A percentile compares a stretch with the other conserved stretches of the same genome.
phyloP scores from a whole-genome alignment of 768 basidiomycete species.

The Leucocoprinus birnbaumii region DNA sequence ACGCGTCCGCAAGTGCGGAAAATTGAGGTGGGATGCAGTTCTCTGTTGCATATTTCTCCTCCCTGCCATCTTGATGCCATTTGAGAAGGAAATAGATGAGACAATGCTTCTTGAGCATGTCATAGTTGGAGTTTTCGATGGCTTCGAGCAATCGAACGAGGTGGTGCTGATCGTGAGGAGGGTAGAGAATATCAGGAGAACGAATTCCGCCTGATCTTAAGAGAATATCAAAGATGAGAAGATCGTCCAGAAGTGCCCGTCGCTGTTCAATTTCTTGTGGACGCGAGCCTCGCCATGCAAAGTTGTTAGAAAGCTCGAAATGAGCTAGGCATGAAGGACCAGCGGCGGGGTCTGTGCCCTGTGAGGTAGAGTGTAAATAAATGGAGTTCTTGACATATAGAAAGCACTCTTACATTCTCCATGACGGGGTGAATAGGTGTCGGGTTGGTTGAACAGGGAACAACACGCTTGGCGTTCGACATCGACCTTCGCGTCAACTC shows the following conservation, averaged over 20 bases:
- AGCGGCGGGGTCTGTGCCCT: conserved; percentile 8
- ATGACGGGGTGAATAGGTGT: neutral
- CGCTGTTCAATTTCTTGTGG: conserved; percentile 60
- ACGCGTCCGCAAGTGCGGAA: conserved; percentile 73
- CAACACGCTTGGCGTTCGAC: no score
- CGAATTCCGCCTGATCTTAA: conserved; percentile 61
- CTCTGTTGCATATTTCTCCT: conserved; percentile 48
- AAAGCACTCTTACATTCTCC: conserved; percentile 7
- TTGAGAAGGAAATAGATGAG: conserved; percentile 79
- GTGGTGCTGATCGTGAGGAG: conserved; percentile 53
- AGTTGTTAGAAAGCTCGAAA: conserved; percentile 55
- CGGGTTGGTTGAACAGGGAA: neutral
- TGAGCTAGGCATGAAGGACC: conserved; percentile 69
- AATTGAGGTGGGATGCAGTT: conserved; percentile 77
- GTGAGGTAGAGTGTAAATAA: neutral
- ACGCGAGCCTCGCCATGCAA: conserved; percentile 57
- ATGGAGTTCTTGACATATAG: neutral
- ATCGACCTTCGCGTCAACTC: neutral
- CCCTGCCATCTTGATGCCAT: conserved; percentile 66
- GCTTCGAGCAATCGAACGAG: conserved; percentile 59
- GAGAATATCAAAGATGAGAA: conserved; percentile 73
- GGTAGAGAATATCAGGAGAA: conserved; percentile 61
- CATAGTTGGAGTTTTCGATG: conserved; percentile 62
- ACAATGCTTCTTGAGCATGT: conserved; percentile 77
- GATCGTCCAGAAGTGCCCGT: conserved; percentile 56